phyloP scores from a whole-genome alignment of 1,284 basidiomycete genomes.

The Ceratobasidium sp. region DNA sequence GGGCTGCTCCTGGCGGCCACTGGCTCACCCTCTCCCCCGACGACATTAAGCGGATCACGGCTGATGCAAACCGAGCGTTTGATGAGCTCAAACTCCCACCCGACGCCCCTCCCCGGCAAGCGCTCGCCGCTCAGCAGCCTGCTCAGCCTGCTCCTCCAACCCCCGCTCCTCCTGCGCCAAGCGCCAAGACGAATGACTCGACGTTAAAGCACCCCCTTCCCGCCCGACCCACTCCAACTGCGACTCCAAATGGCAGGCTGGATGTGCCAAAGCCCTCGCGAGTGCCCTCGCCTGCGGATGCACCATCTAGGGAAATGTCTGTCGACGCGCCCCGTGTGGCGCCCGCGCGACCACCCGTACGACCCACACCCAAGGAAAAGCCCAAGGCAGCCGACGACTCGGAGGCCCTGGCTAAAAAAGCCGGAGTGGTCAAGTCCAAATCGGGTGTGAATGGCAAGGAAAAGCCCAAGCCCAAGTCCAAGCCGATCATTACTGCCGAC shows the following conservation, averaged over 20 bases:
- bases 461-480: constrained; percentile 33
- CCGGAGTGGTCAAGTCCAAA: constrained; percentile 6
- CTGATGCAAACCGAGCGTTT: constrained; percentile 33
- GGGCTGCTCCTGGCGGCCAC: constrained; percentile 9
- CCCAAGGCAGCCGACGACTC: constrained; percentile 2
- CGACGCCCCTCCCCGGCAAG: constrained; percentile 6
- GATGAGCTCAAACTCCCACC: constrained; percentile 31
- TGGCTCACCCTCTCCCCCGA: constrained; percentile 28
- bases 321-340: not conserved
- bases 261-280: constrained; percentile 16
- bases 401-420: constrained; percentile 5
- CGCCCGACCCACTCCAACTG: constrained; percentile 7
- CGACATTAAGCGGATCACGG: constrained; percentile 28
- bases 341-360: constrained; percentile 9
- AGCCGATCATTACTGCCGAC: constrained; percentile 23
- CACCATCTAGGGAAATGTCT: constrained; percentile 10
- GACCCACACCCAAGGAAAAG: constrained; percentile 13
- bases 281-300: constrained; percentile 10
- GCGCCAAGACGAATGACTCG: not conserved
- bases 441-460: constrained; percentile 8
- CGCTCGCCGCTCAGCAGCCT: constrained; percentile 8
- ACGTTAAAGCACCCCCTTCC: constrained; percentile 29
- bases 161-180: constrained; percentile 9
- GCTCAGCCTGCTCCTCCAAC: constrained; percentile 1
- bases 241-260: constrained; percentile 1